Conservation (phyloP, 1,284 basidiomycete genomes). For the Thecaphora thlaspeos region DNA sequence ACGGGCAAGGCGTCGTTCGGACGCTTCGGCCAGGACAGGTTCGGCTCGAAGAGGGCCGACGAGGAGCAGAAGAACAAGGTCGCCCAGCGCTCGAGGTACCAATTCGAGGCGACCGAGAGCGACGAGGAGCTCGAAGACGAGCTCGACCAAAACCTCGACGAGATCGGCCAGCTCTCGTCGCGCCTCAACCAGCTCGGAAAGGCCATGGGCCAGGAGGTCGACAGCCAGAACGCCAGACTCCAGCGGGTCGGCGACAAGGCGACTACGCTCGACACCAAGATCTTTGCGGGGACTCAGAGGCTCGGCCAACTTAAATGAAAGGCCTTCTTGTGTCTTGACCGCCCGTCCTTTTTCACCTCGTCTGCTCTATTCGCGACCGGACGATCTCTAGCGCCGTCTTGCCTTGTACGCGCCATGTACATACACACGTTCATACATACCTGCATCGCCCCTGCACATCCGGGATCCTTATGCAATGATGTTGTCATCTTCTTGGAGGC, state of each 20-base stretch:
- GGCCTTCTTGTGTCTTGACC: too few species aligned
- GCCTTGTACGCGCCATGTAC: background rate
- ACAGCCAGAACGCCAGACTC: slow-evolving; percentile 51
- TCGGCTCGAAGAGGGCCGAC: slow-evolving; percentile 26
- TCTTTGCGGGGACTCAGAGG: slow-evolving; percentile 52
- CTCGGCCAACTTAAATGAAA: slow-evolving; percentile 47
- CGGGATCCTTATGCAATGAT: too few species aligned
- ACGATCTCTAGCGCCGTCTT: background rate
- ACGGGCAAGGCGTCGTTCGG: slow-evolving; percentile 36
- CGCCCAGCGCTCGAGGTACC: slow-evolving; percentile 78
- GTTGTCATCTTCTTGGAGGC: too few species aligned
- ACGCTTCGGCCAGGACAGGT: slow-evolving; percentile 43
- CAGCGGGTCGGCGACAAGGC: slow-evolving; percentile 53
- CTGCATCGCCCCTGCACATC: too few species aligned
- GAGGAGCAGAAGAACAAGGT: slow-evolving; percentile 24
- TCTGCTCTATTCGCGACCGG: too few species aligned
- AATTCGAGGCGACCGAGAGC: slow-evolving; percentile 91
- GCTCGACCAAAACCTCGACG: slow-evolving; percentile 85
- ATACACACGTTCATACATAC: too few species aligned
- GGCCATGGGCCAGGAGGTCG: slow-evolving; percentile 68
- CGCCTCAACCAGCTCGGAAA: slow-evolving; percentile 79
- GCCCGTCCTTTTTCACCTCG: too few species aligned
- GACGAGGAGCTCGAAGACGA: slow-evolving; percentile 83
- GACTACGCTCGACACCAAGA: slow-evolving; percentile 48
- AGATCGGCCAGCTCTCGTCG: slow-evolving; percentile 78